These are phyloP conservation scores for Ambrosiella xylebori DNA, from an alignment of 2,329 filamentous ascomycete species.

Conservation along the genomic window DNA sequence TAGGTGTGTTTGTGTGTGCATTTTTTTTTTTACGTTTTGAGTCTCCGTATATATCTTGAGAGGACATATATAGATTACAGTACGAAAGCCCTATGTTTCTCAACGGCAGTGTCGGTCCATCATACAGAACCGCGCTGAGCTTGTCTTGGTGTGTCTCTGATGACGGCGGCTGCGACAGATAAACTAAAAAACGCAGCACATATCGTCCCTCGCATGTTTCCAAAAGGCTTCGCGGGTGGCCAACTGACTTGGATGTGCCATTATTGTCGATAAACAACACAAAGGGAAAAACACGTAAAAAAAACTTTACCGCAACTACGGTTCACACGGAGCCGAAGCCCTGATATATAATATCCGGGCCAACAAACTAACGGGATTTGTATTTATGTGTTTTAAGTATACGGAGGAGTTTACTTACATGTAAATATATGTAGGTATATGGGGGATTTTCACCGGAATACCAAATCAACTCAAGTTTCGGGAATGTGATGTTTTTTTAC, in stretches of 20 bases:
- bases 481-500: not conserved
- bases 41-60: not conserved
- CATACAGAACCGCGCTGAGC: not conserved
- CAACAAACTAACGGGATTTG: too few relatives aligned
- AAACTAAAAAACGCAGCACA: not conserved
- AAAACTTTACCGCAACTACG: not conserved
- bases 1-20: not conserved
- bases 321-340: not conserved
- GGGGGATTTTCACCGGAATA: not conserved
- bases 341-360: too few relatives aligned
- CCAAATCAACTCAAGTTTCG: too few relatives aligned
- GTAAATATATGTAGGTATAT: slow-evolving; percentile 1
- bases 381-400: not conserved
- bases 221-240: not conserved
- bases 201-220: not conserved
- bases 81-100: not conserved
- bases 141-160: not conserved
- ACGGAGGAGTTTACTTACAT: not conserved
- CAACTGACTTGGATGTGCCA: not conserved
- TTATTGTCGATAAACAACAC: too few relatives aligned
- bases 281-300: not conserved
- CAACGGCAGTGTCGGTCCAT: not conserved
- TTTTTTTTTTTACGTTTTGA: not conserved
- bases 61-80: too few relatives aligned
- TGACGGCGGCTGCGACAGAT: not conserved